Base-by-base conservation (phyloP, 1,139 yeast species). In the Yamadazyma conglobata region DNA sequence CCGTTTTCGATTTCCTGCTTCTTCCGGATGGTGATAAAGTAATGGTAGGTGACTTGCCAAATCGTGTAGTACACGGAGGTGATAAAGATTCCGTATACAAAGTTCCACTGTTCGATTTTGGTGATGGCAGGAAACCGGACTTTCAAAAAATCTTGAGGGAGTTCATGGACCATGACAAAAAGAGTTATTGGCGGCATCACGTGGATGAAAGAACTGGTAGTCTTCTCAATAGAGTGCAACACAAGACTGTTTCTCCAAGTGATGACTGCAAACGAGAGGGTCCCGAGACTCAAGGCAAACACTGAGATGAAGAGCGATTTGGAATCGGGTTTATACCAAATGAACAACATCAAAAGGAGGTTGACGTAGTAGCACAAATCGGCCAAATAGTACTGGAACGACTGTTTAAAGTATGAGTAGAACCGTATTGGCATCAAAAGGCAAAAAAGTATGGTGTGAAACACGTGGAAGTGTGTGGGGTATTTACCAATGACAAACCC, bases 201-300 rank as follows among this genome's bases (percentile, higher is more conserved):
- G 51, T 91, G 98, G 41, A 91, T 89, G 47, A 87, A 85, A 4
- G 95, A 79, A 10, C 91, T 79, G 2, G 97, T 89, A n/a, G 91
- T 85, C 56, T 91, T 89, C 42, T 89, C 97, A 40, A 91, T 74
- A 11, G 93, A 82, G 51, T 91, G 98, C 29, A 91, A 67, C 6
- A 91, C 97, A 35, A 91, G 68, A 6, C 96, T 88, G 53, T 91
- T 91, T 47, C 95, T 71, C 98, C 98, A 91, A 0, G 96, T 86
- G 22, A 89, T 80, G 12, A 91, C 96, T 0, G 97, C 97, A 73
- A 87, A 89, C 7, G 95, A 76, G 32, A 91, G 60, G 0, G 96
- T 86, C 1, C 97, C 97, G 64, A 83, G 79, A 2, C 94, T 73
- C 37, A 91, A 74, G 10, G 96, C 83, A 58, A 86, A 89, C 44